These are phyloP conservation scores for Cystofilobasidium ferigula DNA, from an alignment of 768 basidiomycete genomes.

Conservation along the genomic window DNA sequence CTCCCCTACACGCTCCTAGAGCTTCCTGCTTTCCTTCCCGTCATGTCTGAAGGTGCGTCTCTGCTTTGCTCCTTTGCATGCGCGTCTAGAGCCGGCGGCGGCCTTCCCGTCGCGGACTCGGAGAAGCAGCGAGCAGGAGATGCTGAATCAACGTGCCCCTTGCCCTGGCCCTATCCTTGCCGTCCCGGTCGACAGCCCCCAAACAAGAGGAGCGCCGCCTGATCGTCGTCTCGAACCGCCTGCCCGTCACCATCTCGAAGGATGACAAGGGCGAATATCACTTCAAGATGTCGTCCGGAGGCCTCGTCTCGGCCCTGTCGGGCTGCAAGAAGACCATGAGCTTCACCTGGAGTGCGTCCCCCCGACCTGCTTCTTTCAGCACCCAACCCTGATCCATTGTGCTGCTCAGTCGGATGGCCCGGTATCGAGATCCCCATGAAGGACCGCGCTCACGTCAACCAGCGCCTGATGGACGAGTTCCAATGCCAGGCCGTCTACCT, in stretches of 20 bases:
- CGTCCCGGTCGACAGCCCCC: neutral
- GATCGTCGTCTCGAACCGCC: slow-evolving; percentile 89
- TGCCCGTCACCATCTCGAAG: slow-evolving; percentile 90
- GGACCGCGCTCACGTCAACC: slow-evolving; percentile 83
- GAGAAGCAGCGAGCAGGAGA: neutral
- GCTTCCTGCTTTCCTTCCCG: too few species aligned
- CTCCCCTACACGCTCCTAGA: too few species aligned
- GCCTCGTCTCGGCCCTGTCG: slow-evolving; percentile 89
- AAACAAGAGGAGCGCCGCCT: slow-evolving; percentile 46
- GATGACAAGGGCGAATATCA: slow-evolving; percentile 86
- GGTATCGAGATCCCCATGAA: slow-evolving; percentile 82
- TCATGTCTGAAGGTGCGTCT: too few species aligned
- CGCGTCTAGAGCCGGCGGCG: too few species aligned
- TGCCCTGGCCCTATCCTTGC: neutral
- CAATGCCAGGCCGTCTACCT: slow-evolving; percentile 97
- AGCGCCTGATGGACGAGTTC: slow-evolving; percentile 84
- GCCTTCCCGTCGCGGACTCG: too few species aligned
- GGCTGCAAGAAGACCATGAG: slow-evolving; percentile 97
- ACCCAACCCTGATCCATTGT: neutral
- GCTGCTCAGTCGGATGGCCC: slow-evolving; percentile 26
- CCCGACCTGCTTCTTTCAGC: slow-evolving; percentile 41
- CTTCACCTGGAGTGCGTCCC: slow-evolving; percentile 92
- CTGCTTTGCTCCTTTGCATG: too few species aligned
- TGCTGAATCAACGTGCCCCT: neutral
- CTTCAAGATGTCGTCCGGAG: slow-evolving; percentile 94